phyloP scores from a whole-genome alignment of 106 monocot genomes.

The Gastrodia elata region DNA sequence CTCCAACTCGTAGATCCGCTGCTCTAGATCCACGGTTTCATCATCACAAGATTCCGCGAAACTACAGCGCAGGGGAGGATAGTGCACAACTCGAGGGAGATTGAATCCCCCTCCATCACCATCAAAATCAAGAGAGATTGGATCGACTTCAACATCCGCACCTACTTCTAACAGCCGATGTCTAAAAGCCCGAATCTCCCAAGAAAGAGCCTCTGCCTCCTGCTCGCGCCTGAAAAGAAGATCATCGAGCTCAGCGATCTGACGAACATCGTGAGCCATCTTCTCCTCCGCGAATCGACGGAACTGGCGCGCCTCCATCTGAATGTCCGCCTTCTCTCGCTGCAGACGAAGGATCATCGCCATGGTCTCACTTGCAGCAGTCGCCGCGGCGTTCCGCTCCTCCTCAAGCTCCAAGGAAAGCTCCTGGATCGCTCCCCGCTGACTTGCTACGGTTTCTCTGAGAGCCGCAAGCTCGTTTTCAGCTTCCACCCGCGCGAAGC shows the following conservation, averaged over 20 bases:
- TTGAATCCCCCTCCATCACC: neutral
- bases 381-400: slow-evolving; percentile 31
- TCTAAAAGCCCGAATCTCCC: slow-evolving; percentile 17
- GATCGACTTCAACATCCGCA: neutral
- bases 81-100: neutral
- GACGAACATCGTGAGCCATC: slow-evolving; percentile 11
- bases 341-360: slow-evolving; percentile 40
- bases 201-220: slow-evolving; percentile 9
- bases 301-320: slow-evolving; percentile 39
- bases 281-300: slow-evolving; percentile 31
- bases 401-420: slow-evolving; percentile 33
- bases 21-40: slow-evolving; percentile 6
- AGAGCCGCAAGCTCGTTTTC: slow-evolving; percentile 17
- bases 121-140: neutral
- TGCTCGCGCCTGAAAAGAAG: slow-evolving; percentile 18
- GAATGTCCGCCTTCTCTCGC: slow-evolving; percentile 30
- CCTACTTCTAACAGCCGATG: slow-evolving; percentile 6
- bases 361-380: slow-evolving; percentile 37
- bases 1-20: slow-evolving; percentile 24
- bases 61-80: slow-evolving; percentile 20
- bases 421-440: slow-evolving; percentile 28
- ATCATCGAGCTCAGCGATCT: slow-evolving; percentile 15
- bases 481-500: slow-evolving; percentile 14
- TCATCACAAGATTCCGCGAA: neutral
- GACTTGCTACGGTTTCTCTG: slow-evolving; percentile 21